Evolutionary conservation across 75 land plant species (phyloP).

Genomic region (Picea sitchensis): DNA sequence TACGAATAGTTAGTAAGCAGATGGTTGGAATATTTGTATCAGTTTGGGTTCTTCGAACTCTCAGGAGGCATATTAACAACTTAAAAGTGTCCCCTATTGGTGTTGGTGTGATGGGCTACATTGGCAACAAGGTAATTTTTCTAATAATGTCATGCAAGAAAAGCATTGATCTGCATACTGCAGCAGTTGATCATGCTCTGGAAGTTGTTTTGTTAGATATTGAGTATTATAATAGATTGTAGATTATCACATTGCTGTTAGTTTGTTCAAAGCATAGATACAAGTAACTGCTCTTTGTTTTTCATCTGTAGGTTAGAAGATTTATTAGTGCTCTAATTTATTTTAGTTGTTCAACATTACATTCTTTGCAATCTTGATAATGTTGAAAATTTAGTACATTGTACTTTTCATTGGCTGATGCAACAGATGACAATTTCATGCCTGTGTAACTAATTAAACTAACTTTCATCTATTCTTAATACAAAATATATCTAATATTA

Average conservation of each 20-base stretch:
- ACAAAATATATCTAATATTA: neutral
- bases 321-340: neutral
- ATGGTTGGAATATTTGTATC: conserved; percentile 92
- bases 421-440: neutral
- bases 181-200: conserved; percentile 1
- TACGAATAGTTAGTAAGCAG: conserved; percentile 90
- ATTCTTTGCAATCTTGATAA: neutral
- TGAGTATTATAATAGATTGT: neutral
- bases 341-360: neutral
- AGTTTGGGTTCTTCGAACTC: conserved; percentile 76
- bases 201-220: neutral
- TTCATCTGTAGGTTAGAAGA: neutral
- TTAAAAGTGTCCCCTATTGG: conserved; percentile 89
- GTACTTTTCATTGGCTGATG: neutral
- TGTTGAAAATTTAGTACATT: neutral
- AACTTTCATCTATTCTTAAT: neutral
- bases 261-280: neutral
- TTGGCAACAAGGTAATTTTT: conserved; percentile 89
- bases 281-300: neutral
- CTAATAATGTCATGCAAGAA: conserved; percentile 2
- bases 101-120: conserved; percentile 91
- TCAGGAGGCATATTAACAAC: conserved; percentile 75
- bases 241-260: neutral
- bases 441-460: neutral
- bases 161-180: neutral